phyloP scores from a whole-genome alignment of 2,329 filamentous ascomycete genomes.

The Aspergillus ibericus region DNA sequence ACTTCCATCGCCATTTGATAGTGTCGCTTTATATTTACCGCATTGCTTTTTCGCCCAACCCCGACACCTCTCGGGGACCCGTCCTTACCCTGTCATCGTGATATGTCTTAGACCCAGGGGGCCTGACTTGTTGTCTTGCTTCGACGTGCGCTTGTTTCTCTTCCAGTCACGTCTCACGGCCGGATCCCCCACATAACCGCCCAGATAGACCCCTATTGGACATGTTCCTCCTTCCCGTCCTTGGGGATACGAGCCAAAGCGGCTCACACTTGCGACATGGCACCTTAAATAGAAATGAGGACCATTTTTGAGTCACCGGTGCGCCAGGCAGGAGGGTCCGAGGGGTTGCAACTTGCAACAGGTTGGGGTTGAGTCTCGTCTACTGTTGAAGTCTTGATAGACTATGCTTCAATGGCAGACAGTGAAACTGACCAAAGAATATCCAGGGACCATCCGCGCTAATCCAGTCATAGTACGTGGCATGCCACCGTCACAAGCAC shows the following conservation, averaged over 20 bases:
- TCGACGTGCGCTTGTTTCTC: background rate
- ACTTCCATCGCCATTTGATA: background rate
- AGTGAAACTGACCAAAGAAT: too few relatives aligned
- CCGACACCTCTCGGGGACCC: background rate
- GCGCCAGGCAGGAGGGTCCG: background rate
- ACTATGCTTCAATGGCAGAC: too few relatives aligned
- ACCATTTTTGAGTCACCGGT: background rate
- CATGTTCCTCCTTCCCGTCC: background rate
- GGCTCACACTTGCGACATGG: background rate
- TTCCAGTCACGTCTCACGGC: background rate
- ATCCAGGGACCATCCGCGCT: too few relatives aligned
- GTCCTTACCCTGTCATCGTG: background rate
- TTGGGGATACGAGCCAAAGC: background rate
- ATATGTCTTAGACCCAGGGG: constrained; percentile 5
- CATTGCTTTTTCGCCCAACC: background rate
- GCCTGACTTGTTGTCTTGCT: background rate
- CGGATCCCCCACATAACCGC: too few relatives aligned
- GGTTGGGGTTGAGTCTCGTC: too few relatives aligned
- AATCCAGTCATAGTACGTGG: too few relatives aligned
- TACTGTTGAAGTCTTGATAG: too few relatives aligned
- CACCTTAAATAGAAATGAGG: background rate
- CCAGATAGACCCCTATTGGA: background rate
- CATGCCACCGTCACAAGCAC: too few relatives aligned
- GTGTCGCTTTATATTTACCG: background rate
- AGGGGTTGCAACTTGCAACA: too few relatives aligned